phyloP scores from a whole-genome alignment of 257 asterid species.

The Prunella vulgaris region DNA sequence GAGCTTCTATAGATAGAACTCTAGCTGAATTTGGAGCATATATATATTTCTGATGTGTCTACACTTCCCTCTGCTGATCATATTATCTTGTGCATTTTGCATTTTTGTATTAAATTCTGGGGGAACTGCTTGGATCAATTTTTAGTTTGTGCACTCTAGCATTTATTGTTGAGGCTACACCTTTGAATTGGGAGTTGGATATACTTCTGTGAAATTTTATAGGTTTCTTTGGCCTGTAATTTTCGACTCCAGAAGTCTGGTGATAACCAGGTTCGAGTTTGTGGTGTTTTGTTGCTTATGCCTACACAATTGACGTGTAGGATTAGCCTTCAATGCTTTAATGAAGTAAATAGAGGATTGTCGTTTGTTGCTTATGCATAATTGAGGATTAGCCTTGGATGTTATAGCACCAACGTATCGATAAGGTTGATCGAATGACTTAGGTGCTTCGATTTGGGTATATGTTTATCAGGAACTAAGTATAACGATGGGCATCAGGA shows the following conservation, averaged over 20 bases:
- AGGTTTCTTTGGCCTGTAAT: too few species aligned
- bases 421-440: neutral
- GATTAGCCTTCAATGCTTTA: conserved; percentile 1
- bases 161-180: neutral
- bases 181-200: neutral
- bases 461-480: neutral
- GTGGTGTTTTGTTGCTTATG: neutral
- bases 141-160: neutral
- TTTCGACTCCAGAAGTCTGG: neutral
- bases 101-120: neutral
- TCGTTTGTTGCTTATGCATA: neutral
- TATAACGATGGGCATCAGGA: neutral
- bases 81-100: neutral
- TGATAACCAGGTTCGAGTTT: neutral
- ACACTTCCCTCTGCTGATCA: neutral
- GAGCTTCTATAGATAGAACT: neutral
- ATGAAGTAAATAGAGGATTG: neutral
- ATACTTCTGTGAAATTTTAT: too few species aligned
- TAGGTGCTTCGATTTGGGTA: neutral
- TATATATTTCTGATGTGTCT: neutral
- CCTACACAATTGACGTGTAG: neutral
- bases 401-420: neutral
- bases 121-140: neutral
- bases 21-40: neutral
- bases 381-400: neutral